A percentile compares a stretch with the other conserved stretches of the same genome.
Evolutionary conservation across 345 rosid genomes (phyloP).

Genomic region (Brassica incana): DNA sequence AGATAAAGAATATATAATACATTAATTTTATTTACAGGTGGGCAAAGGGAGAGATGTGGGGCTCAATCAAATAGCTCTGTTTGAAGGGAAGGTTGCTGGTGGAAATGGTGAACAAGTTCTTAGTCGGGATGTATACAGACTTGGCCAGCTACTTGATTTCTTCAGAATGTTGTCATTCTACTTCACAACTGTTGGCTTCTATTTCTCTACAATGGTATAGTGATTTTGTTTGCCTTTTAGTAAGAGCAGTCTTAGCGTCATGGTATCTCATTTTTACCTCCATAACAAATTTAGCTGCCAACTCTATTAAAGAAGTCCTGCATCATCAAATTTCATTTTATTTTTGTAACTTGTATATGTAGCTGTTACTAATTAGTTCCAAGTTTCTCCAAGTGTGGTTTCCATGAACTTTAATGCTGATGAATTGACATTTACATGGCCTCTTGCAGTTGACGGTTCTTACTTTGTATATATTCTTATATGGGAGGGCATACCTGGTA

Average conservation of each 20-base stretch:
- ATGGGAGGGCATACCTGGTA: conserved; percentile 93
- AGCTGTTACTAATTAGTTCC: background rate
- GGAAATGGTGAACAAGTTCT: conserved; percentile 99
- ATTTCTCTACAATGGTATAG: conserved; percentile 85
- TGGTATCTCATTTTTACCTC: no score
- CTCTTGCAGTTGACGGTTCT: conserved; percentile 82
- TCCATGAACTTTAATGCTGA: conserved; percentile 4
- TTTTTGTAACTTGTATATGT: background rate
- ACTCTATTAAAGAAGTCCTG: background rate
- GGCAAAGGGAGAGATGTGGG: conserved; percentile 99
- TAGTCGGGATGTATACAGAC: conserved; percentile 95
- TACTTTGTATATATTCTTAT: conserved; percentile 78
- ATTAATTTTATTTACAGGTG: conserved; percentile 55
- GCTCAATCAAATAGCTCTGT: conserved; percentile 93
- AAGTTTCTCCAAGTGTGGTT: background rate
- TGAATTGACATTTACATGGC: conserved; percentile 27
- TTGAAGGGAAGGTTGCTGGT: conserved; percentile 98
- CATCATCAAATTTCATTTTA: background rate
- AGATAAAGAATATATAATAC: background rate
- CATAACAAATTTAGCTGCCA: background rate
- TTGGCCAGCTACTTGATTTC: conserved; percentile 97
- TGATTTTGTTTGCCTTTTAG: no score
- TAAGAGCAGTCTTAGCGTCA: no score
- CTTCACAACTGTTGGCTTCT: conserved; percentile 94
- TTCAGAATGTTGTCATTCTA: conserved; percentile 94